These are phyloP conservation scores for Aspergillus ellipticus DNA, from an alignment of 495 filamentous ascomycete species.

Conservation along the genomic window DNA sequence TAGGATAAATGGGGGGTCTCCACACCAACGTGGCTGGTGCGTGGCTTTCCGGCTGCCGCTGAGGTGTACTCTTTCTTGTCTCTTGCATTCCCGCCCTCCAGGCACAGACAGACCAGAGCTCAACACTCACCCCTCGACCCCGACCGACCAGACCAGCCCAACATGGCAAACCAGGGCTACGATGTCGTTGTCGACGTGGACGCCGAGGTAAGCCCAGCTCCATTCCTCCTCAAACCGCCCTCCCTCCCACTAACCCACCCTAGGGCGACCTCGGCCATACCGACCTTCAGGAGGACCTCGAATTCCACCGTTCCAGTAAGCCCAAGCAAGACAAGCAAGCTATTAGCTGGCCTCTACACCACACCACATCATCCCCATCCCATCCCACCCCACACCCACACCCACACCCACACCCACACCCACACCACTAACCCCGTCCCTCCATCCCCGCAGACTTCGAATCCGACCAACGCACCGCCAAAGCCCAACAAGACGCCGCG, in stretches of 20 bases:
- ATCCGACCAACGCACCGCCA: constrained; percentile 50
- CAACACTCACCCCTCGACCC: constrained; percentile 11
- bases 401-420: not conserved
- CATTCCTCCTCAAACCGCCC: not conserved
- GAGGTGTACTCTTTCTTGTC: constrained; percentile 25
- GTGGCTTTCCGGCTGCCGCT: constrained; percentile 16
- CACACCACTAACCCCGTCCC: too few species aligned
- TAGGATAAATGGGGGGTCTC: not conserved
- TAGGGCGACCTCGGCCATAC: constrained; percentile 97
- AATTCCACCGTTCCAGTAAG: constrained; percentile 93
- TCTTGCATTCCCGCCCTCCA: constrained; percentile 16
- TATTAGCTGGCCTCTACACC: constrained; percentile 11
- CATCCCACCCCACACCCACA: not conserved
- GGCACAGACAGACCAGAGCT: not conserved
- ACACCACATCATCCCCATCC: not conserved
- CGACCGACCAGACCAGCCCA: constrained; percentile 22
- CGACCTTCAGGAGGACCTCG: constrained; percentile 95
- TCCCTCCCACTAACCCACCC: constrained; percentile 3
- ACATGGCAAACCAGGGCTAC: constrained; percentile 83
- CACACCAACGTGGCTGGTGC: constrained; percentile 16
- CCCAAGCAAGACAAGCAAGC: too few species aligned
- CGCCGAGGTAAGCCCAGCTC: constrained; percentile 60
- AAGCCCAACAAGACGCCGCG: constrained; percentile 54
- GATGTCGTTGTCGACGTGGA: constrained; percentile 98
- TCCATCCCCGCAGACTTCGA: constrained; percentile 60